Evolutionary conservation across 208 protist species (phyloP).

Genomic region (Zelonia costaricensis): DNA sequence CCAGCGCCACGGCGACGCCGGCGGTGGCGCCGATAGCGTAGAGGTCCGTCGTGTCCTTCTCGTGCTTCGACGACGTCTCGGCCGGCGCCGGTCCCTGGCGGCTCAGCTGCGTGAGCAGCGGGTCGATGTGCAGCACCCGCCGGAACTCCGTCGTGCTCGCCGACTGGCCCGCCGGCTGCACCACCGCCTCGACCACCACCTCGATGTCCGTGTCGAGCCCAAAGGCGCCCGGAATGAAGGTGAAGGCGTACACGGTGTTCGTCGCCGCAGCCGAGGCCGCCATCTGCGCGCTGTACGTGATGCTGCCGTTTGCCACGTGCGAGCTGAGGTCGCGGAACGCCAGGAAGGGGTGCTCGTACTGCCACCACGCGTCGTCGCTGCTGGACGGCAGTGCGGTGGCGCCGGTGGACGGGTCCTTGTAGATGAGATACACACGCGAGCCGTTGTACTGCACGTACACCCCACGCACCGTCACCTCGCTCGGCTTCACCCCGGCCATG

Average conservation of each 20-base stretch:
- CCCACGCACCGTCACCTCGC: constrained; percentile 46
- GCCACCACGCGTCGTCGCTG: constrained; percentile 56
- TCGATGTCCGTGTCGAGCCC: constrained; percentile 51
- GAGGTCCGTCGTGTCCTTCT: constrained; percentile 37
- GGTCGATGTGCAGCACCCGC: constrained; percentile 67
- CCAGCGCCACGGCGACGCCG: constrained; percentile 55
- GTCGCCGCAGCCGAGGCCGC: constrained; percentile 10
- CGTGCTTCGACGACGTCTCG: neutral
- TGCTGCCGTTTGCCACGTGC: constrained; percentile 40
- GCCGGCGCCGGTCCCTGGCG: constrained; percentile 52
- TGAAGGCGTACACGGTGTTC: constrained; percentile 65
- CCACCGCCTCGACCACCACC: constrained; percentile 56
- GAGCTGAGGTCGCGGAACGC: constrained; percentile 66
- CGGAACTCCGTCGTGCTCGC: constrained; percentile 54
- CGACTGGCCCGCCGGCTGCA: constrained; percentile 18
- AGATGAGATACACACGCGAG: constrained; percentile 56
- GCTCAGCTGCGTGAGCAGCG: constrained; percentile 70
- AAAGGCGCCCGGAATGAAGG: constrained; percentile 74
- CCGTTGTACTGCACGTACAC: constrained; percentile 51
- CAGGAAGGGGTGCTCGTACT: constrained; percentile 72
- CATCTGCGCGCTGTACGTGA: constrained; percentile 42
- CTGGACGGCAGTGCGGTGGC: constrained; percentile 25
- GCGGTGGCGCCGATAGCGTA: constrained; percentile 56
- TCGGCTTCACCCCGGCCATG: constrained; percentile 36
- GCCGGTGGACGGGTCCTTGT: constrained; percentile 57